Evolutionary conservation across 2,329 filamentous ascomycete species (phyloP).

Genomic region (Penicillium italicum): DNA sequence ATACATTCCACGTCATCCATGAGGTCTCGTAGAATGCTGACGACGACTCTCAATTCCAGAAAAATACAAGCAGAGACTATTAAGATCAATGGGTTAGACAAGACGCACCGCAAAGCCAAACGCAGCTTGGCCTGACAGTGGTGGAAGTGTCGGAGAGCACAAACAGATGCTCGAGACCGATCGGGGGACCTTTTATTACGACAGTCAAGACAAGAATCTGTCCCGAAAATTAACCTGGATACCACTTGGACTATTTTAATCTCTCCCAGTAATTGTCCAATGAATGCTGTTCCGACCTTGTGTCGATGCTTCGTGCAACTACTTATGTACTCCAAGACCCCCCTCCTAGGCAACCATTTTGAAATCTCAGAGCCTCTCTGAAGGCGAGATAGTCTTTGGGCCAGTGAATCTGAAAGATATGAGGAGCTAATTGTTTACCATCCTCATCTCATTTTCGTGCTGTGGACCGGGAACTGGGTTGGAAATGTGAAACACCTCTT

Average conservation of each 20-base stretch:
- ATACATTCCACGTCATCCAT: neutral
- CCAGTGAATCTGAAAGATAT: neutral
- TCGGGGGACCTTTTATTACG: neutral
- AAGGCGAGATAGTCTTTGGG: neutral
- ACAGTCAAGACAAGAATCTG: conserved; percentile 8
- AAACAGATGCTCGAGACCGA: conserved; percentile 8
- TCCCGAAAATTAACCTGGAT: conserved; percentile 1
- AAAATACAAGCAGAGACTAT: neutral
- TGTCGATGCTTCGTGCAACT: conserved; percentile 10
- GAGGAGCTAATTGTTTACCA: neutral
- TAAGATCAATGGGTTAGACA: neutral
- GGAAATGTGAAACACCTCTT: conserved; percentile 7
- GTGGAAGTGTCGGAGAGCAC: conserved; percentile 14
- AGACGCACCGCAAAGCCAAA: neutral
- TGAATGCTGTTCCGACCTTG: conserved; percentile 14
- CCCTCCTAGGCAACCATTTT: conserved; percentile 2
- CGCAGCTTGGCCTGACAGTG: neutral
- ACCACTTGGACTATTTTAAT: conserved; percentile 9
- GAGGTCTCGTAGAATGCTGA: neutral
- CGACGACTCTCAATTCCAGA: neutral
- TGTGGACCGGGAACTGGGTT: conserved; percentile 4
- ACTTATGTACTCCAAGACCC: neutral
- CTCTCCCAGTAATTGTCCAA: conserved; percentile 10
- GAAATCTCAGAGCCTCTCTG: neutral
- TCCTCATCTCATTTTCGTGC: neutral